Base-by-base conservation (phyloP, 345 rosid genomes). In the Rhodamnia argentea region DNA sequence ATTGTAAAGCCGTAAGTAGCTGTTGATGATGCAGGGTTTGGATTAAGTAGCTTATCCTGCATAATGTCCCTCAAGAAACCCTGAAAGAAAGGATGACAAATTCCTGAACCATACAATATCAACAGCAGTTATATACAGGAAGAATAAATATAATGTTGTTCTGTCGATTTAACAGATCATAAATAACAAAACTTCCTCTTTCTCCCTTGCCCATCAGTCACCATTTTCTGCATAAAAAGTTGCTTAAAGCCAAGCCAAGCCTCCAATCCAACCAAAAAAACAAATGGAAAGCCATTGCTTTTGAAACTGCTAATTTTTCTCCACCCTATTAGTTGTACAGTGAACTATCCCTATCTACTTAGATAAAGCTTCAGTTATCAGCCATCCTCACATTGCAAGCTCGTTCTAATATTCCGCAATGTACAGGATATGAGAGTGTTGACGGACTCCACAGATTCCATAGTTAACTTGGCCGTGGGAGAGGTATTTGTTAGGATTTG, bases 361-460 rank as follows among this genome's bases (percentile, higher is more conserved):
- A n/a, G 52, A 82, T 70, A 20, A 9, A 37, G 40, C 81, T 70
- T 10, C 5, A 20, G 81, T 56, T 26, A 52, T 82, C 84, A 82
- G 20, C 84, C 83, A 85, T 96, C 98, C 93, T 96, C 98, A 86
- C 98, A 96, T 86, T 94, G 95, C 87, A 97, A 89, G 90, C 96
- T 90, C 53, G 94, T 94, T 92, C 89, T 97, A 62, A 97, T 95
- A 90, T 94, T 96, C 74, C 86, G 91, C 85, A 97, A 86, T 20
- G 96, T 95, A 90, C 96, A 91, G 74, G 98, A 95, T 91, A 96
- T 91, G 82, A 95, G 93, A 82, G 93, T 90, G 91, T 87, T 95
- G 85, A 93, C 92, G 8, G 98, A 95, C 47, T 97, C 98, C 88
- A 97, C 95, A 50, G 98, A 94, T 87, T 97, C 99, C 91, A 84